A percentile compares a stretch with the other conserved stretches of the same genome.
Evolutionary conservation across 2,329 filamentous ascomycete species (phyloP).

Genomic region (Stachybotrys echinatus): DNA sequence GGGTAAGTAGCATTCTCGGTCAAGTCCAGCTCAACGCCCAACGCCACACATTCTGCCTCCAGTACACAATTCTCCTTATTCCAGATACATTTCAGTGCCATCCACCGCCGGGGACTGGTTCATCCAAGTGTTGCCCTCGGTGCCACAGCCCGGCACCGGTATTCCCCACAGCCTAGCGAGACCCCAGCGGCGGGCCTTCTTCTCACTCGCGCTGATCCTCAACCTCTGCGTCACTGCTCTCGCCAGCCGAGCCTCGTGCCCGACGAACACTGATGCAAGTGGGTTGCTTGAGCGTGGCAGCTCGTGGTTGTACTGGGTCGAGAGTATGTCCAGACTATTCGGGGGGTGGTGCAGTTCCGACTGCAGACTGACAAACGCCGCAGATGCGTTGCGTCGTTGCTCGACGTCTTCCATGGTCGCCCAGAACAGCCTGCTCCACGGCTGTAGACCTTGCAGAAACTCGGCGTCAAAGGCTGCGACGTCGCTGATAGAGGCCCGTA

Average conservation of each 20-base stretch:
- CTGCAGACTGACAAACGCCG: neutral
- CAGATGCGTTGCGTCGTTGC: slow-evolving; percentile 3
- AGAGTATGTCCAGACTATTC: neutral
- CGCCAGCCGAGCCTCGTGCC: slow-evolving; percentile 6
- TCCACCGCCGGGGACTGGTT: neutral
- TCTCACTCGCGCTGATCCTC: slow-evolving; percentile 15
- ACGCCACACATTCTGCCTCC: neutral
- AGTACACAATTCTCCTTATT: neutral
- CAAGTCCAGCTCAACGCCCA: neutral
- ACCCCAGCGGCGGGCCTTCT: slow-evolving; percentile 15
- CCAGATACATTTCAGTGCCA: neutral
- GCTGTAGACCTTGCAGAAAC: slow-evolving; percentile 14
- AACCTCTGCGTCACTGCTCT: slow-evolving; percentile 10
- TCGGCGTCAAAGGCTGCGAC: slow-evolving; percentile 15
- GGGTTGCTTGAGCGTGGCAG: slow-evolving; percentile 3
- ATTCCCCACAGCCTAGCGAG: slow-evolving; percentile 15
- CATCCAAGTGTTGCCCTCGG: slow-evolving; percentile 2
- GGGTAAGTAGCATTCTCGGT: neutral
- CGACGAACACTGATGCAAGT: slow-evolving; percentile 7
- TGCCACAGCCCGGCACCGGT: slow-evolving; percentile 6
- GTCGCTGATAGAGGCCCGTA: slow-evolving; percentile 15
- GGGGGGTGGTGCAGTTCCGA: slow-evolving; percentile 2
- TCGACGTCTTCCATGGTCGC: slow-evolving; percentile 4
- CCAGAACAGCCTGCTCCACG: slow-evolving; percentile 22
- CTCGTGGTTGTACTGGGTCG: neutral